These are phyloP conservation scores for Dioscorea zingiberensis DNA, from an alignment of 106 monocot genomes.

Conservation along the genomic window DNA sequence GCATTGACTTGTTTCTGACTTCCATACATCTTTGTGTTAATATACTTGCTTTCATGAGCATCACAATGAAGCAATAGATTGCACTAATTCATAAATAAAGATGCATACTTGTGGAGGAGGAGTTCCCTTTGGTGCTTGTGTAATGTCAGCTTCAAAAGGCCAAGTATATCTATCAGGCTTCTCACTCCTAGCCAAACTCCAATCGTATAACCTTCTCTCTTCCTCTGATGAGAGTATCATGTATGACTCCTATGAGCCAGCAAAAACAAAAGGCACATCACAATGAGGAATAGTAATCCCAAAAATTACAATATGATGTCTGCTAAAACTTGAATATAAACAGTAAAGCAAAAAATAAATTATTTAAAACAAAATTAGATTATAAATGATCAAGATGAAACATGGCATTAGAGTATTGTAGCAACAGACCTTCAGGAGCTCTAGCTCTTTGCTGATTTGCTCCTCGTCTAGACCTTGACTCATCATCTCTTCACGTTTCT, in stretches of 20 bases:
- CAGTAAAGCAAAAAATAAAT: not conserved
- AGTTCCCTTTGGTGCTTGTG: constrained; percentile 34
- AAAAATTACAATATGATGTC: too few relatives aligned
- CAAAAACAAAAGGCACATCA: not conserved
- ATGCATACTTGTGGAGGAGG: constrained; percentile 55
- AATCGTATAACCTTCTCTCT: constrained; percentile 87
- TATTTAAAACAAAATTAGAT: too few relatives aligned
- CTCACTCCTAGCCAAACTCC: constrained; percentile 76
- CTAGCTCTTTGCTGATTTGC: constrained; percentile 28
- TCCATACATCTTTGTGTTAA: too few relatives aligned
- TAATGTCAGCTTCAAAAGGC: constrained; percentile 75
- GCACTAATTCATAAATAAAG: not conserved
- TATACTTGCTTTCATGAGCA: too few relatives aligned
- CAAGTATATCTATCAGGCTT: constrained; percentile 79
- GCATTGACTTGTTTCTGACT: too few relatives aligned
- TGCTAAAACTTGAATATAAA: not conserved
- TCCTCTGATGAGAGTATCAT: constrained; percentile 76
- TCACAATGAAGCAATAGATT: too few relatives aligned
- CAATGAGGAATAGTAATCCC: not conserved
- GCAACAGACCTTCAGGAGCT: constrained; percentile 67
- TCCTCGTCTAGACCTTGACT: constrained; percentile 58
- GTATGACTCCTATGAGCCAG: constrained; percentile 61
- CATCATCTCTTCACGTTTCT: constrained; percentile 64
- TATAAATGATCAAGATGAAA: too few relatives aligned
- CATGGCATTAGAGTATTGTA: too few relatives aligned